phyloP scores from a whole-genome alignment of 805 yeast genomes.

The Candida takata region DNA sequence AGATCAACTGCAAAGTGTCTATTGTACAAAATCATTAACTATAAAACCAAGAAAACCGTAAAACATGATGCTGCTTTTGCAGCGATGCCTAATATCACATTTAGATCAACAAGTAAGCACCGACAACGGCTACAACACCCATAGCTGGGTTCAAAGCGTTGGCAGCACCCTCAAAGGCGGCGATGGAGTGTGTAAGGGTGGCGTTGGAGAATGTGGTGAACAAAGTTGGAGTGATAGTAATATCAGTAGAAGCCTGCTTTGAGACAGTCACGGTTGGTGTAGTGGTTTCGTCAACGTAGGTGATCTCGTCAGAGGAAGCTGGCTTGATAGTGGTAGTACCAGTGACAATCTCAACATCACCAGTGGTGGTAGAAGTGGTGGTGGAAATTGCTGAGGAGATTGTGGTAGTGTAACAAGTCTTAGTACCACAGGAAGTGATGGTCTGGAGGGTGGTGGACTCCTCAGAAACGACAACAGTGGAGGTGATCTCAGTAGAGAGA shows the following conservation, averaged over 20 bases:
- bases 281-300: conserved; percentile 33
- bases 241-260: conserved; percentile 36
- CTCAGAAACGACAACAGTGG: conserved; percentile 10
- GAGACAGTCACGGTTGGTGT: conserved; percentile 33
- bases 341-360: conserved; percentile 14
- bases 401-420: conserved; percentile 17
- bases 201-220: conserved; percentile 25
- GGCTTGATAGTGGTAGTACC: conserved; percentile 16
- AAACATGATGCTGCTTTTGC: neutral
- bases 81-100: neutral
- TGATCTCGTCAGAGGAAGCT: conserved; percentile 28
- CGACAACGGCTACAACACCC: conserved; percentile 24
- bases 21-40: conserved; percentile 1
- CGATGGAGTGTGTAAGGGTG: conserved; percentile 10
- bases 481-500: conserved; percentile 18
- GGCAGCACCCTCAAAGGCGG: conserved; percentile 21
- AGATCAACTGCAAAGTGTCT: neutral
- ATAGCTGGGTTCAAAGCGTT: conserved; percentile 16
- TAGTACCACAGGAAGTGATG: conserved; percentile 24
- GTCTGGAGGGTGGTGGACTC: conserved; percentile 19
- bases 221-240: conserved; percentile 32
- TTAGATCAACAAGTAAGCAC: conserved; percentile 24
- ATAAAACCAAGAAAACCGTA: conserved; percentile 1
- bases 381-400: conserved; percentile 18
- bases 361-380: conserved; percentile 17